Base-by-base conservation (phyloP, 441 rosid genomes). In the Syzygium malaccense region DNA sequence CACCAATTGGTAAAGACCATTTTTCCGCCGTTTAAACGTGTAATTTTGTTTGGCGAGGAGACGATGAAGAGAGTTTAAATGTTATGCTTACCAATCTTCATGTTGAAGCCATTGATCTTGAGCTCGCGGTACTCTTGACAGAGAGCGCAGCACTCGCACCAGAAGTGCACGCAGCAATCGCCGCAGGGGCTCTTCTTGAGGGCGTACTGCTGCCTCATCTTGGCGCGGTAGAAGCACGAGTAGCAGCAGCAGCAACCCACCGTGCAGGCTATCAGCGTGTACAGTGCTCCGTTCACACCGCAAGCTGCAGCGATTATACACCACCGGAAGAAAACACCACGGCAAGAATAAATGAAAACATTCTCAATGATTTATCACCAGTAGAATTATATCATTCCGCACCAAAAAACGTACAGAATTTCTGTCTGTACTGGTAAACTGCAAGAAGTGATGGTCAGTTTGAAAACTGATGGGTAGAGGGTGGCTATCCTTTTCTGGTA, bases 61-160 rank as follows among this genome's bases (percentile, higher is more conserved):
- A 20, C 3, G 84, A 54, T 1, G 49, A 19, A 18, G 83, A 55
- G 88, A 75, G n/a, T 45, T 0, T 25, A 11, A 37, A 37, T 4
- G 1, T 71, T 41, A 2, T 41, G 83, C n/a, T 62, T 64, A 87
- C 89, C 89, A 13, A 88, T 85, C 20, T 87, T 85, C 87, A 86
- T 32, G 62, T 85, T 41, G 85, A 85, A 86, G 30, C 89, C 89
- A 13, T 86, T 79, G 32, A 85, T 88, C 66, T 88, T 86, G 75
- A 88, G 85, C 85, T 88, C 87, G 14, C 89, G 45, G 60, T 88
- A 88, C 57, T 88, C 89, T 19, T 88, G 87, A 32, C 89, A 88
- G 32, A 88, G 80, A 5, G 89, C 87, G 19, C 89, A 88, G 8
- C 20, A 55, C 54, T 88, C 87, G 64, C 89, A 85, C 41, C 66